phyloP scores from a whole-genome alignment of 331 rosid genomes.

The Erythrophleum ivorense region DNA sequence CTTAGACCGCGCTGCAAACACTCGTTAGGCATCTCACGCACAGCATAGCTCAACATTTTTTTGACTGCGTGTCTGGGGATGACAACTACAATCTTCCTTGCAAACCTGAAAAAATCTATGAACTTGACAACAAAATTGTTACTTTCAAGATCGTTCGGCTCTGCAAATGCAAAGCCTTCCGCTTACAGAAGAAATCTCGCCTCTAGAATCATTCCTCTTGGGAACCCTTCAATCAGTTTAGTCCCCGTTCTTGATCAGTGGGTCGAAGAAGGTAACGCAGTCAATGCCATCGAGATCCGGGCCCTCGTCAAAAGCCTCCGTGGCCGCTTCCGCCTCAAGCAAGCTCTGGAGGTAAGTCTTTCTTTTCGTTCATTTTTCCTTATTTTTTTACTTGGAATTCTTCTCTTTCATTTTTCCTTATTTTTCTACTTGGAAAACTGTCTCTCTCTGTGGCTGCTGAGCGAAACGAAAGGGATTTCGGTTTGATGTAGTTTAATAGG shows the following conservation, averaged over 20 bases:
- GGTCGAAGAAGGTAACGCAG: conserved; percentile 56
- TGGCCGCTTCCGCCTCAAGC: conserved; percentile 53
- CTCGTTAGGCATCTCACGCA: not conserved
- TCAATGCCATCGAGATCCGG: conserved; percentile 41
- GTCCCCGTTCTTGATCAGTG: conserved; percentile 66
- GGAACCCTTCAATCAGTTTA: conserved; percentile 62
- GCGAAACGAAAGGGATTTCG: not conserved
- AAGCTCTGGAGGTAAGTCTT: conserved; percentile 69
- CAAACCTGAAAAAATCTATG: conserved; percentile 34
- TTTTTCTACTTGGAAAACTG: too few species aligned
- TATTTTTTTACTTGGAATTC: too few species aligned
- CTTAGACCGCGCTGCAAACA: too few species aligned
- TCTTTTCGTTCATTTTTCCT: not conserved
- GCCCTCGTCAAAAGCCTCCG: conserved; percentile 59
- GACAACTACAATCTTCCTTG: conserved; percentile 42
- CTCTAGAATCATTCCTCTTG: conserved; percentile 68
- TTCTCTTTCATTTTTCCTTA: not conserved
- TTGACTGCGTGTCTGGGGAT: conserved; percentile 1
- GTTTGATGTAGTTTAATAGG: not conserved
- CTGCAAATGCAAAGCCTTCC: conserved; percentile 11
- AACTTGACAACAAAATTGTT: conserved; percentile 22
- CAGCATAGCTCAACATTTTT: not conserved
- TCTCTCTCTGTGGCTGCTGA: not conserved
- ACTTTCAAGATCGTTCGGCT: conserved; percentile 39
- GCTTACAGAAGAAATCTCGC: conserved; percentile 47